A percentile compares a stretch with the other conserved stretches of the same genome.
phyloP scores from a whole-genome alignment of 305 asterid genomes.

The Stenogyne calaminthoides region DNA sequence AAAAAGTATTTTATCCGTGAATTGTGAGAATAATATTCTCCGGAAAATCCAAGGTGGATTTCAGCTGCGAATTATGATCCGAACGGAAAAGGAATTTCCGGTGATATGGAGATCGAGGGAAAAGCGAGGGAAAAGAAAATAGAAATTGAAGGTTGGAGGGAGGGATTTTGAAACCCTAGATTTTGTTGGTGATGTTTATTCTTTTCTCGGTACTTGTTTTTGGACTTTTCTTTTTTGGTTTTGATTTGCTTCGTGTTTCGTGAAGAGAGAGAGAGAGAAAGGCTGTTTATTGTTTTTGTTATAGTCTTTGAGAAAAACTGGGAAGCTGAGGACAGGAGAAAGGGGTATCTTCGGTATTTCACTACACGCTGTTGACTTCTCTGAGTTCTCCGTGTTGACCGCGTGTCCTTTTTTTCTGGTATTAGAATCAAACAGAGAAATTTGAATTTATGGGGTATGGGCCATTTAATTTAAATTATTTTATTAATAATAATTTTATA shows the following conservation, averaged over 20 bases:
- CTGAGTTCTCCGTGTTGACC: slow-evolving; percentile 19
- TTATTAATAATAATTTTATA: no score
- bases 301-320: slow-evolving; percentile 19
- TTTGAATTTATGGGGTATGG: background rate
- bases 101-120: slow-evolving; percentile 39
- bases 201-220: slow-evolving; percentile 4
- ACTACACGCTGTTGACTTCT: slow-evolving; percentile 9
- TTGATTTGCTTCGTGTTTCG: slow-evolving; percentile 40
- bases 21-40: slow-evolving; percentile 26
- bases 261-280: slow-evolving; percentile 26
- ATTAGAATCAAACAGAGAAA: background rate
- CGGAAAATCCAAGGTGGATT: slow-evolving; percentile 21
- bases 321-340: background rate
- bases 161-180: slow-evolving; percentile 59
- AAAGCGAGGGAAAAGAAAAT: slow-evolving; percentile 29
- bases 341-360: slow-evolving; percentile 31
- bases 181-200: slow-evolving; percentile 3
- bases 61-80: slow-evolving; percentile 31
- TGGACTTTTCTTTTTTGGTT: no score
- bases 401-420: slow-evolving; percentile 11
- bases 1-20: slow-evolving; percentile 9
- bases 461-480: background rate
- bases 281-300: slow-evolving; percentile 28
- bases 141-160: slow-evolving; percentile 25
- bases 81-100: slow-evolving; percentile 28